These are phyloP conservation scores for Ampelocalamus luodianensis DNA, from an alignment of 176 grass and related monocot species.

Conservation along the genomic window DNA sequence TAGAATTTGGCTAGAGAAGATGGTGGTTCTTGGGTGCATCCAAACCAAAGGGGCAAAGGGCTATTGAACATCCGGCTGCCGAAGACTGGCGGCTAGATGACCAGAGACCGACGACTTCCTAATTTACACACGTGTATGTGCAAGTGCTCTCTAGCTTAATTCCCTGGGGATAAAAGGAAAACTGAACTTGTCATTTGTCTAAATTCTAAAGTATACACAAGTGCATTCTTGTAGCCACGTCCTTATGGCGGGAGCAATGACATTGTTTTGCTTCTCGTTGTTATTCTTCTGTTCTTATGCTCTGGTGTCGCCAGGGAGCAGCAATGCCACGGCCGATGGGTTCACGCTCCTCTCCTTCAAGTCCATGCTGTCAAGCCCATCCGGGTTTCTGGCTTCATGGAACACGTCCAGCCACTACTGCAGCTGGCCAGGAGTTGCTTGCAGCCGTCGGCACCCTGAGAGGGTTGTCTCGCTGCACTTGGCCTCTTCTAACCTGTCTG, in stretches of 20 bases:
- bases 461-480: slow-evolving; percentile 36
- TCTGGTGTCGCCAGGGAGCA: background rate
- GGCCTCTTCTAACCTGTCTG: background rate
- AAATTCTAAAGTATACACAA: too few species aligned
- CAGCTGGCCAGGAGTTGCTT: slow-evolving; percentile 4
- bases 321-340: background rate
- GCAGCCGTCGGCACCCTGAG: slow-evolving; percentile 18
- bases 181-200: too few species aligned
- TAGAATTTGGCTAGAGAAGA: too few species aligned
- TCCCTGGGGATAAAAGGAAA: too few species aligned
- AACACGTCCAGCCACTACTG: slow-evolving; percentile 37
- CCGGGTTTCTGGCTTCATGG: background rate
- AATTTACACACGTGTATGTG: too few species aligned
- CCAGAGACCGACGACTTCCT: too few species aligned
- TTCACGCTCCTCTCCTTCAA: slow-evolving; percentile 47
- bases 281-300: background rate
- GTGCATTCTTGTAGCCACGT: too few species aligned
- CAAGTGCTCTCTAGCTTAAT: too few species aligned
- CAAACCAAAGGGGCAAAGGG: too few species aligned
- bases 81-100: too few species aligned
- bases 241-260: background rate
- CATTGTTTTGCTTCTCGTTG: background rate
- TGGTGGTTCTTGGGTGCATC: too few species aligned
- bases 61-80: too few species aligned
- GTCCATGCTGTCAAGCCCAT: slow-evolving; percentile 23